Evolutionary conservation across 257 asterid species (phyloP).

Genomic region (Scutellaria baicalensis): DNA sequence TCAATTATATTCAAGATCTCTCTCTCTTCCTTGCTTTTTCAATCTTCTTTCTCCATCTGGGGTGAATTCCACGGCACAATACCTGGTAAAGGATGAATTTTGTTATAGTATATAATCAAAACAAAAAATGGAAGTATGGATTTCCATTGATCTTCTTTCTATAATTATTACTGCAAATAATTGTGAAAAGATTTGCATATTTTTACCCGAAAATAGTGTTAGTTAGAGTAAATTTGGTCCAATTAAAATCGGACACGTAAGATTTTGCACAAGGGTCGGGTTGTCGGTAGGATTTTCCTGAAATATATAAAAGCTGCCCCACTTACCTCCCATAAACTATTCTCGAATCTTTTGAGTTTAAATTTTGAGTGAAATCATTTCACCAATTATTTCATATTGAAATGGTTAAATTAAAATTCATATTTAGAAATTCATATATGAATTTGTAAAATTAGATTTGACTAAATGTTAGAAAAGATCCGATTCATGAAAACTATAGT

Average conservation of each 20-base stretch:
- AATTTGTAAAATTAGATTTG: too few species aligned
- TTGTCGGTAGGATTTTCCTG: constrained; percentile 23
- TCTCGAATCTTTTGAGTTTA: background rate
- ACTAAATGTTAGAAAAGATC: too few species aligned
- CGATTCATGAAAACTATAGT: too few species aligned
- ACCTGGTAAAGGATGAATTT: background rate
- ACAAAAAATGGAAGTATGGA: background rate
- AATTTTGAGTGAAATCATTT: too few species aligned
- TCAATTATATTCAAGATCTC: background rate
- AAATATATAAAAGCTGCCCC: background rate
- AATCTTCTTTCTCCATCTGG: background rate
- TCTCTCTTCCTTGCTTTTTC: background rate
- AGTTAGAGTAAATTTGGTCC: background rate
- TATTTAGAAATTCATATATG: too few species aligned
- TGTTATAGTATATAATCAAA: background rate
- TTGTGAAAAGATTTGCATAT: background rate
- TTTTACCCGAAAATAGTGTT: constrained; percentile 7
- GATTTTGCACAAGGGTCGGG: constrained; percentile 6
- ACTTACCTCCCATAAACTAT: background rate
- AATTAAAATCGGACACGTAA: constrained; percentile 7
- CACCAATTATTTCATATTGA: too few species aligned
- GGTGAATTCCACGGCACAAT: constrained; percentile 18
- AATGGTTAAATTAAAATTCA: too few species aligned
- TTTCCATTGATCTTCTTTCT: background rate
- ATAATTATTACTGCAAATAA: background rate